Evolutionary conservation across 768 basidiomycete species (phyloP), one percentile per base, ranked within the genome.

Genomic region (Suillus subluteus): DNA sequence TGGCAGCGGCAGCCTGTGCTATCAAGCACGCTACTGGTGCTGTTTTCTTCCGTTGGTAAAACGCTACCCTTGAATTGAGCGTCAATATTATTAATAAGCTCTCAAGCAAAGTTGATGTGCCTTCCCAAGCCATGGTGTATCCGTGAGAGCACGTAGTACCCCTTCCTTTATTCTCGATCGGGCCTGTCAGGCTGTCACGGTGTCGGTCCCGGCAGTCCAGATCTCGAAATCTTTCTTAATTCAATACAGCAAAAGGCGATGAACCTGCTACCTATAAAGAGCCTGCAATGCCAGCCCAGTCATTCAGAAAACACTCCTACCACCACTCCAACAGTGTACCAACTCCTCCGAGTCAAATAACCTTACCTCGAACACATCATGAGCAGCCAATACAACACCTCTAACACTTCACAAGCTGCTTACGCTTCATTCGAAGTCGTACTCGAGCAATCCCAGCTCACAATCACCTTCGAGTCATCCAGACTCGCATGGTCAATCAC

Each of bases 161-260:
- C 48, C n/a, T 65, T 62, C 35, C 64, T 44, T 67, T 67, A 23
- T 70, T 72, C 65, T 41, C 69, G 67, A 61, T 71, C 74, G 43
- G 67, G 66, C 70, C 67, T 70, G 68, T 50, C 48, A 15, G 66
- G 69, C 67, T 70, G 68, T 50, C 48, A 15, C 48, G 48, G 44
- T 69, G 67, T 76, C 75, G 76, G 73, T 73, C 70, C 76, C 75
- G 77, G 72, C 68, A 70, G 69, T n/a, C 54, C 62, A 69, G 59
- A 23, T 44, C 68, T 38, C 8, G 37, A 50, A 61, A 65, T 71
- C 58, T 67, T 63, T 63, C 58, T 48, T 63, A 66, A 58, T 67
- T 70, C 73, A 69, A 37, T 64, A 55, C 71, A 67, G 48, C 65
- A 62, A 62, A 26, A 74, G 75, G 75, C 75, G 75, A 77, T 76